Conservation (phyloP, 805 yeast species). For the Sugiyamaella lignohabitans region DNA sequence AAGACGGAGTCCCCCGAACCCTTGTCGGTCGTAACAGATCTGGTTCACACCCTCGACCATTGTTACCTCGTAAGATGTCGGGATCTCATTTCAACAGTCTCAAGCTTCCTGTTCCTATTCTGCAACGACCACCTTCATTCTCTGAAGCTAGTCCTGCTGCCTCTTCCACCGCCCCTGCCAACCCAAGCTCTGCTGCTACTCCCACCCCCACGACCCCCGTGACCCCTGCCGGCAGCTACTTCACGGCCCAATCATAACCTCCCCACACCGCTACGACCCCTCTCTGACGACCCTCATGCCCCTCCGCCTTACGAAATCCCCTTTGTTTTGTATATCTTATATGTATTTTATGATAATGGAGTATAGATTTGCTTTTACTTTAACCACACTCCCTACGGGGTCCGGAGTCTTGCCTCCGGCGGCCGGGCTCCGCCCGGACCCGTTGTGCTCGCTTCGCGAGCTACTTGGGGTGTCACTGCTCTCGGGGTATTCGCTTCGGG, state of each 20-base stretch:
- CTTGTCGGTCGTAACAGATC: slow-evolving; percentile 3
- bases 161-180: not conserved
- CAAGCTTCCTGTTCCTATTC: slow-evolving; percentile 16
- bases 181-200: too few species aligned
- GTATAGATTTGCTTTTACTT: too few species aligned
- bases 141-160: not conserved
- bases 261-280: not conserved
- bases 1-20: slow-evolving; percentile 6
- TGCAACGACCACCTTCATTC: slow-evolving; percentile 6
- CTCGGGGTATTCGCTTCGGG: too few species aligned
- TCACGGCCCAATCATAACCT: not conserved
- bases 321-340: not conserved
- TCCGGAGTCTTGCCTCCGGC: too few species aligned
- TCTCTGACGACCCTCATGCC: not conserved
- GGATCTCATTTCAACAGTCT: slow-evolving; percentile 16
- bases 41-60: slow-evolving; percentile 11
- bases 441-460: too few species aligned
- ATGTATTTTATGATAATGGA: not conserved
- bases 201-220: not conserved
- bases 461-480: too few species aligned
- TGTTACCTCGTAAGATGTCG: slow-evolving; percentile 7
- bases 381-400: too few species aligned
- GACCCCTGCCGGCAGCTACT: not conserved
- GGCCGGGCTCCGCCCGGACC: too few species aligned
- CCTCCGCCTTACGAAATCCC: not conserved